Conservation (phyloP, 2,329 filamentous ascomycete species). For the Colletotrichum phormii region DNA sequence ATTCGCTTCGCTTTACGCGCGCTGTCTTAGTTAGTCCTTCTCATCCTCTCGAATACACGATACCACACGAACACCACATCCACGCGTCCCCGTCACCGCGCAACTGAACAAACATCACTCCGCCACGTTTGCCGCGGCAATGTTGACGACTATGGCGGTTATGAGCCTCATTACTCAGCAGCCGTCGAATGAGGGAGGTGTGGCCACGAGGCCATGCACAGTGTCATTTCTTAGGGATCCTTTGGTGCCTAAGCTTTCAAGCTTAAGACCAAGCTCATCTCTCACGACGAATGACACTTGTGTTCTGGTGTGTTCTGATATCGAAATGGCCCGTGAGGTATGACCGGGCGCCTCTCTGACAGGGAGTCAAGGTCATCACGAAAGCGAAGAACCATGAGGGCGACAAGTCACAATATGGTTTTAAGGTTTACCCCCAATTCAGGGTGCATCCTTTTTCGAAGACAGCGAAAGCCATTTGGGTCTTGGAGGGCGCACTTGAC, state of each 20-base stretch:
- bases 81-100: not conserved
- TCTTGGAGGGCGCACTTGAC: not conserved
- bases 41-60: slow-evolving; percentile 30
- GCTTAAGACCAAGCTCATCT: not conserved
- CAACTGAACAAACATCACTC: not conserved
- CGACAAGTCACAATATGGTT: slow-evolving; percentile 10
- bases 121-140: not conserved
- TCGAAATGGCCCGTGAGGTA: slow-evolving; percentile 3
- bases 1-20: slow-evolving; percentile 13
- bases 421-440: slow-evolving; percentile 5
- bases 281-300: slow-evolving; percentile 1
- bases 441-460: slow-evolving; percentile 7
- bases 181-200: not conserved
- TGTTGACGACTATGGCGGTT: not conserved
- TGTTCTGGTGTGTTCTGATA: not conserved
- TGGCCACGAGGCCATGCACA: not conserved
- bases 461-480: not conserved
- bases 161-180: not conserved
- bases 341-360: slow-evolving; percentile 3
- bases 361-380: not conserved
- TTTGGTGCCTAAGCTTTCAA: not conserved
- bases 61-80: slow-evolving; percentile 15
- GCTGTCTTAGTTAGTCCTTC: slow-evolving; percentile 27
- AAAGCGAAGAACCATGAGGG: slow-evolving; percentile 8
- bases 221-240: not conserved